Evolutionary conservation across 2,329 filamentous ascomycete species (phyloP).

Genomic region (Aspergillus persii): DNA sequence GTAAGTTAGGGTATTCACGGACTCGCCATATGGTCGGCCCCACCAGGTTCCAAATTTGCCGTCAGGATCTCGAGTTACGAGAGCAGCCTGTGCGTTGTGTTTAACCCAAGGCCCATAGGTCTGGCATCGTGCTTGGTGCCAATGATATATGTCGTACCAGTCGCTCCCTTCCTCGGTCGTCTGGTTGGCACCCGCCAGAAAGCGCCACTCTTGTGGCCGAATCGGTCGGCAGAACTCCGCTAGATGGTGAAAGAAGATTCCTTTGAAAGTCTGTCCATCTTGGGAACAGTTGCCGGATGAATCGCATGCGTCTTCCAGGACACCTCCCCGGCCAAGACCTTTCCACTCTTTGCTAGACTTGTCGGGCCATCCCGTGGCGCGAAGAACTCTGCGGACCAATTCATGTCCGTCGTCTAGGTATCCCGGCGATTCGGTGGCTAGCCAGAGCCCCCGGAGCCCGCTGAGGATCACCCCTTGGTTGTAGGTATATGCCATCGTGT

Average conservation of each 20-base stretch:
- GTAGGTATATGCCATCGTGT: conserved; percentile 92
- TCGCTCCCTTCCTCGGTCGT: conserved; percentile 36
- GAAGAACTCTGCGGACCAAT: conserved; percentile 71
- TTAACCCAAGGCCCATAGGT: conserved; percentile 72
- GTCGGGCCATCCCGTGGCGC: conserved; percentile 70
- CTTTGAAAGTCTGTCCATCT: conserved; percentile 86
- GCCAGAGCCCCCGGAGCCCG: conserved; percentile 76
- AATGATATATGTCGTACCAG: conserved; percentile 43
- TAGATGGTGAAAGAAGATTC: conserved; percentile 90
- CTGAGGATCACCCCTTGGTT: conserved; percentile 91
- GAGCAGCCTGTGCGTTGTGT: conserved; percentile 73
- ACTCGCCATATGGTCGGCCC: conserved; percentile 48
- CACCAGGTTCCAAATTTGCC: conserved; percentile 89
- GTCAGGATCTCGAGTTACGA: conserved; percentile 62
- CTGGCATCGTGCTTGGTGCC: conserved; percentile 62
- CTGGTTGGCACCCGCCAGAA: conserved; percentile 37
- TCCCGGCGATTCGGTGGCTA: conserved; percentile 66
- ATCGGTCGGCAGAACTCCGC: conserved; percentile 72
- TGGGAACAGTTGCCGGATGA: conserved; percentile 72
- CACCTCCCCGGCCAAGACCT: conserved; percentile 73
- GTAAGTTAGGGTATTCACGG: conserved; percentile 12
- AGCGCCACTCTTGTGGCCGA: conserved; percentile 46
- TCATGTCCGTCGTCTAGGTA: conserved; percentile 78
- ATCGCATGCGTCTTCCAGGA: conserved; percentile 85
- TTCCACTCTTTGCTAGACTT: conserved; percentile 56